phyloP scores from a whole-genome alignment of 805 yeast genomes.

The Gaillardinia entomophila region DNA sequence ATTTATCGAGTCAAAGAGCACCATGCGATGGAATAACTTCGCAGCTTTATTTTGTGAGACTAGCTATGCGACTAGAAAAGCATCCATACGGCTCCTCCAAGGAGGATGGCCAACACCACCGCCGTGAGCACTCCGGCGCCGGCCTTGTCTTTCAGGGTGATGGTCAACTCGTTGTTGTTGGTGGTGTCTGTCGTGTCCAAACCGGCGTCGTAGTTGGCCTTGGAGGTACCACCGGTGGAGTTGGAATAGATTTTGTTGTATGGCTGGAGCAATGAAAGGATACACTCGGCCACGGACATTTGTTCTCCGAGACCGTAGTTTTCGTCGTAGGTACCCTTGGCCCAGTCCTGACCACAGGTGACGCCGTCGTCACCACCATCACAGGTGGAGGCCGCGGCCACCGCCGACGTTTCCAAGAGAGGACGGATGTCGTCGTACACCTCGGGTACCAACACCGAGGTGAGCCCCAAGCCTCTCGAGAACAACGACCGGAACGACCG shows the following conservation, averaged over 20 bases:
- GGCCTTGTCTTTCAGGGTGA: conserved; percentile 54
- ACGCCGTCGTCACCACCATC: conserved; percentile 78
- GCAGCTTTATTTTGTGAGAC: not conserved
- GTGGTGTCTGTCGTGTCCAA: conserved; percentile 33
- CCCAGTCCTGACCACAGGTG: conserved; percentile 78
- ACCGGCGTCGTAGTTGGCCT: conserved; percentile 68
- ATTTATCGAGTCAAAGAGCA: conserved; percentile 33
- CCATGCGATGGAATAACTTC: conserved; percentile 18
- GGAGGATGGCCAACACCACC: conserved; percentile 51
- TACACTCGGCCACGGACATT: conserved; percentile 64
- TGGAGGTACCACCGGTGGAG: conserved; percentile 62
- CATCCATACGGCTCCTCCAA: conserved; percentile 81
- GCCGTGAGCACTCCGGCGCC: conserved; percentile 92
- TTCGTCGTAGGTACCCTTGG: conserved; percentile 50
- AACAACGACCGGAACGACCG: conserved; percentile 69
- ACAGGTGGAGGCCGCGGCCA: conserved; percentile 66
- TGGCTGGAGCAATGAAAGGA: conserved; percentile 24
- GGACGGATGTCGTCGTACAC: conserved; percentile 37
- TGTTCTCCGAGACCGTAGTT: conserved; percentile 74
- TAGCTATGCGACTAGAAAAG: conserved; percentile 26
- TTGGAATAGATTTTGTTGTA: conserved; percentile 35
- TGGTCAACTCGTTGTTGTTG: conserved; percentile 38
- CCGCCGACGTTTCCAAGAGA: conserved; percentile 45
- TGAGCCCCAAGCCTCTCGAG: conserved; percentile 56
- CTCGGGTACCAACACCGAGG: conserved; percentile 50